Base-by-base conservation (phyloP, 1,284 basidiomycete species). In the Cystobasidiaceae sp. region DNA sequence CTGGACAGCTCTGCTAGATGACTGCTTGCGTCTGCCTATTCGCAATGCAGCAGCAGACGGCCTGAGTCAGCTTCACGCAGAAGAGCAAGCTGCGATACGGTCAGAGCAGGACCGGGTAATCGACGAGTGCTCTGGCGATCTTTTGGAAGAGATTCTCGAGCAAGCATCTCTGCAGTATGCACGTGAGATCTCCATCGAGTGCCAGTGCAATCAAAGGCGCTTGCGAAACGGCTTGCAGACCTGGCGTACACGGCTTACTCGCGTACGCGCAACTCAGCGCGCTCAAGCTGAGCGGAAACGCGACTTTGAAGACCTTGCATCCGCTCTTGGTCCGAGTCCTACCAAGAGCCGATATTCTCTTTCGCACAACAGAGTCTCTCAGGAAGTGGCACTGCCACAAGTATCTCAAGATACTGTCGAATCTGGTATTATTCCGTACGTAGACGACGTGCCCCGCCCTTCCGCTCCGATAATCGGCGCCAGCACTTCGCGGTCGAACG, bases 1-100 rank as follows among this genome's bases (percentile, higher is more conserved):
- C n/a, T n/a, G 45, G 23, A 44, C 45, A 3, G 25, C 7, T 7
- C 28, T 59, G 17, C 17, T 59, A 23, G 34, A 33, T 11, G 39
- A 46, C 17, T 32, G 44, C 28, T 23, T 59, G 4, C 28, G n/a
- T 4, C 15, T 39, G n/a, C 17, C 44, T 19, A 33, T 49, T 27
- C 56, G 56, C 25, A 59, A 59, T 48, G 41, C 30, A 11, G 56
- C 56, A 23, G 45, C 45, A 30, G 44, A 56, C 39, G 61, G 28
- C 19, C 30, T 56, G 17, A 34, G 51, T n/a, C 39, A 55, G 7
- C 43, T 37, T 6, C 51, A 51, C n/a, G 39, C 32, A 7, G 61
- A 55, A 37, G 32, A 45, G 19, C 49, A 39, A n/a, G 46, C 43
- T 13, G 52, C 37, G 45, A 37, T 51, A n/a, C 32, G 39, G 7